These are phyloP conservation scores for Akanthomyces muscarius DNA, from an alignment of 2,329 filamentous ascomycete species.

Conservation along the genomic window DNA sequence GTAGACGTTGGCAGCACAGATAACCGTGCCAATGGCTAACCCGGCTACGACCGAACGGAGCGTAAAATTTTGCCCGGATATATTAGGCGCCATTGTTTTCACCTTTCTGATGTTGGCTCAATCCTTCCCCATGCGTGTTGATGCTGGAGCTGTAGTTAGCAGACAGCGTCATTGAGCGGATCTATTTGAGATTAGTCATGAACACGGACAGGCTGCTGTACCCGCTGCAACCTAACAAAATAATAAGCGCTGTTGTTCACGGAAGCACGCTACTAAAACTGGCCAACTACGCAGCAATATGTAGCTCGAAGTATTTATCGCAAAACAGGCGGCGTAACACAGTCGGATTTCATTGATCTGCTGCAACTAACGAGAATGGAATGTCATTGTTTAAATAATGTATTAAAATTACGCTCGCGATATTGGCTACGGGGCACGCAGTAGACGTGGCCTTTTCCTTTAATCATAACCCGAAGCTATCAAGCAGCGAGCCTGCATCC, in stretches of 20 bases:
- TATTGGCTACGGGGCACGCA: not conserved
- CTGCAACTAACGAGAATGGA: no score
- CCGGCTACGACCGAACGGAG: constrained; percentile 75
- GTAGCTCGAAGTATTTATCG: no score
- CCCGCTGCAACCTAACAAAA: not conserved
- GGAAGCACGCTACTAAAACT: no score
- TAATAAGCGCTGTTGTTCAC: not conserved
- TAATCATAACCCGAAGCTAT: constrained; percentile 82
- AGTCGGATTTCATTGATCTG: no score
- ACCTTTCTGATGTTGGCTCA: not conserved
- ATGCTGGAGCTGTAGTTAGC: not conserved
- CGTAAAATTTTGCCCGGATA: constrained; percentile 70
- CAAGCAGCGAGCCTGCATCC: constrained; percentile 80
- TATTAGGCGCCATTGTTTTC: constrained; percentile 22
- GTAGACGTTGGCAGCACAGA: constrained; percentile 97
- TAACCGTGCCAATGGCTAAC: constrained; percentile 78
- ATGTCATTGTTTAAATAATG: no score
- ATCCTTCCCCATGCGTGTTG: not conserved
- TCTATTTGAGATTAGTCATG: constrained; percentile 5
- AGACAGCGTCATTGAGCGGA: not conserved
- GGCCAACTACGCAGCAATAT: no score
- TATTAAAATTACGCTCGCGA: not conserved
- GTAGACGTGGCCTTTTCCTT: not conserved
- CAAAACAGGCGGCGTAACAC: no score
- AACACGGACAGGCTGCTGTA: constrained; percentile 4